Percentiles rank a stretch among this genome's conserved stretches.
phyloP scores from a whole-genome alignment of 2,329 filamentous ascomycete species.

The Coniella lustricola region DNA sequence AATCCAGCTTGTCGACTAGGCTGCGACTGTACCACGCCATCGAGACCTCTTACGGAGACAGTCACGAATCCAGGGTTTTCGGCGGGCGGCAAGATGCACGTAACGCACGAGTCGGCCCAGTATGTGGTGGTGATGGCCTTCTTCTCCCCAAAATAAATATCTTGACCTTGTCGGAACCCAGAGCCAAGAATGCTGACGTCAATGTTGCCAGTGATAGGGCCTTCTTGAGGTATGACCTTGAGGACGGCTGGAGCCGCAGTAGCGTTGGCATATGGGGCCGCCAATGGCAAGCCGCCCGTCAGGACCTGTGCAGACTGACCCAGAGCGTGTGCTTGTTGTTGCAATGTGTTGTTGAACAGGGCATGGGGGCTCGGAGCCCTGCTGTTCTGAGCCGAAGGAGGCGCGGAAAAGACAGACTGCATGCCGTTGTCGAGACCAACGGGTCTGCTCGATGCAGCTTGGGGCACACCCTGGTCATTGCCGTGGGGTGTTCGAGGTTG shows the following conservation, averaged over 20 bases:
- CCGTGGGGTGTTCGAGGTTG: constrained; percentile 61
- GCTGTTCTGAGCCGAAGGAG: constrained; percentile 66
- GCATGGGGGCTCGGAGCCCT: constrained; percentile 67
- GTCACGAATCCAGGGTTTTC: constrained; percentile 59
- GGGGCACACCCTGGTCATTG: constrained; percentile 53
- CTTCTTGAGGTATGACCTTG: constrained; percentile 77
- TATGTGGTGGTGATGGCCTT: constrained; percentile 66
- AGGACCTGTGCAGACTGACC: constrained; percentile 14
- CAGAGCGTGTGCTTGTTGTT: constrained; percentile 25
- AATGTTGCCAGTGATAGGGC: constrained; percentile 74
- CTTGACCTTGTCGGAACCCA: constrained; percentile 67
- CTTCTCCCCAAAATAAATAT: constrained; percentile 73
- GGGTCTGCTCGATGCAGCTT: constrained; percentile 45
- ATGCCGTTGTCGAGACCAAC: constrained; percentile 61
- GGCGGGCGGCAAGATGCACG: constrained; percentile 70
- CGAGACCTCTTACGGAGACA: constrained; percentile 58
- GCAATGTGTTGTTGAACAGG: constrained; percentile 37
- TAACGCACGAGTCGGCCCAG: constrained; percentile 73
- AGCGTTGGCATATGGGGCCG: constrained; percentile 7
- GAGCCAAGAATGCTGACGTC: constrained; percentile 81
- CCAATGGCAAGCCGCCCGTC: constrained; percentile 6
- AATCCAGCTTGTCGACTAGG: constrained; percentile 46
- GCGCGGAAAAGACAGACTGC: constrained; percentile 62
- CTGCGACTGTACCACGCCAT: constrained; percentile 27
- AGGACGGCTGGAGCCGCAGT: constrained; percentile 56